Conservation (phyloP, 768 basidiomycete genomes). For the Tricholoma hemisulphureum region DNA sequence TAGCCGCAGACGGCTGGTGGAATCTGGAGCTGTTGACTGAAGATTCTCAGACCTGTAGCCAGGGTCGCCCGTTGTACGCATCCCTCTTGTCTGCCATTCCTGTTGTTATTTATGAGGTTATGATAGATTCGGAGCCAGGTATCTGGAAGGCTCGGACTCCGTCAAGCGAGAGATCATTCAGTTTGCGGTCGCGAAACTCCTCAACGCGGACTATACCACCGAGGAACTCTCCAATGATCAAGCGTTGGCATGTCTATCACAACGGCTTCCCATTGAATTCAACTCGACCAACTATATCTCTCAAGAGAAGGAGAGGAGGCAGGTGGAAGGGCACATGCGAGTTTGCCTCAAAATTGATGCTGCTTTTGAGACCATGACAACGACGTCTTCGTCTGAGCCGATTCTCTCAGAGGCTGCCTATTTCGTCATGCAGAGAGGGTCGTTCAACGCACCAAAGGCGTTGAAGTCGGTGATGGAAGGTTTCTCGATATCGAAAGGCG, state of each 20-base stretch:
- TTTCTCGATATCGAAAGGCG: not conserved
- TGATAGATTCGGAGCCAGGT: constrained; percentile 2
- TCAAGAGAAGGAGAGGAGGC: constrained; percentile 17
- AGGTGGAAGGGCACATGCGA: constrained; percentile 33
- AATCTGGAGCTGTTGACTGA: constrained; percentile 16
- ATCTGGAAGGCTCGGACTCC: not conserved
- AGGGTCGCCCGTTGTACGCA: constrained; percentile 30
- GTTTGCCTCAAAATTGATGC: constrained; percentile 22
- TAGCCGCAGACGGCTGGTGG: constrained; percentile 7
- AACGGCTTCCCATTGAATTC: constrained; percentile 30
- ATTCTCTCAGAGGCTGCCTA: constrained; percentile 5
- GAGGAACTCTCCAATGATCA: constrained; percentile 10
- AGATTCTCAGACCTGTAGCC: constrained; percentile 12
- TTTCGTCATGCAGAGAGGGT: not conserved
- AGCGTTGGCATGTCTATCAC: constrained; percentile 21
- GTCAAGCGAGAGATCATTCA: constrained; percentile 8
- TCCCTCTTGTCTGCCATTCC: not conserved
- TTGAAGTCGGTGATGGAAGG: not conserved
- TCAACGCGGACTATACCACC: constrained; percentile 6
- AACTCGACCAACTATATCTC: constrained; percentile 13
- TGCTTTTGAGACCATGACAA: constrained; percentile 12
- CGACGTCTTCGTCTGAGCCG: constrained; percentile 26
- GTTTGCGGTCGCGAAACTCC: constrained; percentile 15
- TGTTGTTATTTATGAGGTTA: not conserved
- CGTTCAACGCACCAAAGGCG: not conserved